phyloP scores from a whole-genome alignment of 495 filamentous ascomycete species.

The Tirmania nivea region DNA sequence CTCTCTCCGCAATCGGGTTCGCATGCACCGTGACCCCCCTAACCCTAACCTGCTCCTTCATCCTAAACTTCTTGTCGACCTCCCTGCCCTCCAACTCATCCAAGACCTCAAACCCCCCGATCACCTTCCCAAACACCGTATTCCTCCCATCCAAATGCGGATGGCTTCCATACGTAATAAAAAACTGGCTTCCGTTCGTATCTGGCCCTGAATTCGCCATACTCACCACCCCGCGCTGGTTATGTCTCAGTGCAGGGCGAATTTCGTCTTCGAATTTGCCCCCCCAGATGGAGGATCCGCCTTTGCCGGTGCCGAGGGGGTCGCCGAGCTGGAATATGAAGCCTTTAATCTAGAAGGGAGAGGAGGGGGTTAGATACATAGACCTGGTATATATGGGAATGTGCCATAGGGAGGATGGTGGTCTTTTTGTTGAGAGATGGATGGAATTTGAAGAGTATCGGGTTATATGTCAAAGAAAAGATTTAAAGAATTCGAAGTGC shows the following conservation, averaged over 20 bases:
- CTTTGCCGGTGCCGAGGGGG: slow-evolving; percentile 48
- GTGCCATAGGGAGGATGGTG: neutral
- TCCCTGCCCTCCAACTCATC: slow-evolving; percentile 54
- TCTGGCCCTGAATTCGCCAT: slow-evolving; percentile 71
- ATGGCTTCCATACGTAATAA: slow-evolving; percentile 63
- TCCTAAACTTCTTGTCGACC: slow-evolving; percentile 79
- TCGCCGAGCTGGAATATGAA: slow-evolving; percentile 91
- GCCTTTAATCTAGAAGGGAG: slow-evolving; percentile 33
- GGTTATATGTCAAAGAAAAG: neutral
- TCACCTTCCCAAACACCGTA: slow-evolving; percentile 76
- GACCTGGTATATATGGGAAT: too few relatives aligned
- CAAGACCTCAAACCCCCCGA: slow-evolving; percentile 41
- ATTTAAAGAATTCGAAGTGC: neutral
- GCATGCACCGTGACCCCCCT: slow-evolving; percentile 72
- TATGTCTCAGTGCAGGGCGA: slow-evolving; percentile 60
- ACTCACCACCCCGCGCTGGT: slow-evolving; percentile 61
- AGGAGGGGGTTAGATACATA: neutral
- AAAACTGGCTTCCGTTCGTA: slow-evolving; percentile 92
- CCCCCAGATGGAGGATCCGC: slow-evolving; percentile 68
- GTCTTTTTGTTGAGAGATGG: neutral
- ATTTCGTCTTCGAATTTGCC: slow-evolving; percentile 82
- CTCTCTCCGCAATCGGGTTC: slow-evolving; percentile 54
- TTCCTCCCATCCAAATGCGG: slow-evolving; percentile 88
- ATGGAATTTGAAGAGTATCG: neutral
- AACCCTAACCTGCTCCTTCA: slow-evolving; percentile 40